phyloP scores from a whole-genome alignment of 768 basidiomycete species.

The Mrakia frigida region DNA sequence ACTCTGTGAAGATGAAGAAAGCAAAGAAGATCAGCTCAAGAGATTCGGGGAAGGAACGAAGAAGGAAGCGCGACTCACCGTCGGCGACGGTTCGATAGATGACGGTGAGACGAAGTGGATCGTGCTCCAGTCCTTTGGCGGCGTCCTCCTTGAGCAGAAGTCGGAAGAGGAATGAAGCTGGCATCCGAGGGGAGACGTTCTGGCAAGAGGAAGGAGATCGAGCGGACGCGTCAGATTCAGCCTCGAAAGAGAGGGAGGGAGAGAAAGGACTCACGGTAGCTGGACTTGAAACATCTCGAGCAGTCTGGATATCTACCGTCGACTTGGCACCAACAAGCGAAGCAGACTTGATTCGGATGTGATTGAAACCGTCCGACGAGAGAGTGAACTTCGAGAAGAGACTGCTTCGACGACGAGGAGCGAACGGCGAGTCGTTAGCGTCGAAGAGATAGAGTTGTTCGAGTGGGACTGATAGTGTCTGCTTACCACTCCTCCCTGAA shows the following conservation, averaged over 20 bases:
- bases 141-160: constrained; percentile 14
- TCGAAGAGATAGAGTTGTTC: neutral
- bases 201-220: neutral
- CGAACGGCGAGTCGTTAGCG: constrained; percentile 1
- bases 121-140: constrained; percentile 10
- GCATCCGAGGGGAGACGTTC: constrained; percentile 23
- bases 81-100: constrained; percentile 23
- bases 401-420: constrained; percentile 49
- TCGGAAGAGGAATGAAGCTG: constrained; percentile 25
- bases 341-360: constrained; percentile 58
- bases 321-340: constrained; percentile 10
- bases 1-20: neutral
- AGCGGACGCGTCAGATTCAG: neutral
- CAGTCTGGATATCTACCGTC: constrained; percentile 20
- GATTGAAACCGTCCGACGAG: constrained; percentile 70
- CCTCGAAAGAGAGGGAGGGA: neutral
- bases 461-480: neutral
- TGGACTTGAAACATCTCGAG: constrained; percentile 3
- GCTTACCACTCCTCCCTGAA: constrained; percentile 76
- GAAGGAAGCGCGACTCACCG: constrained; percentile 1
- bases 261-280: neutral
- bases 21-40: neutral
- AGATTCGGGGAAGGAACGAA: neutral
- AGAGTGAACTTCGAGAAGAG: constrained; percentile 87
- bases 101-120: constrained; percentile 25